Evolutionary conservation across 371 early-diverging fungal genomes (phyloP).

Genomic region (Blyttiomyces sp.): DNA sequence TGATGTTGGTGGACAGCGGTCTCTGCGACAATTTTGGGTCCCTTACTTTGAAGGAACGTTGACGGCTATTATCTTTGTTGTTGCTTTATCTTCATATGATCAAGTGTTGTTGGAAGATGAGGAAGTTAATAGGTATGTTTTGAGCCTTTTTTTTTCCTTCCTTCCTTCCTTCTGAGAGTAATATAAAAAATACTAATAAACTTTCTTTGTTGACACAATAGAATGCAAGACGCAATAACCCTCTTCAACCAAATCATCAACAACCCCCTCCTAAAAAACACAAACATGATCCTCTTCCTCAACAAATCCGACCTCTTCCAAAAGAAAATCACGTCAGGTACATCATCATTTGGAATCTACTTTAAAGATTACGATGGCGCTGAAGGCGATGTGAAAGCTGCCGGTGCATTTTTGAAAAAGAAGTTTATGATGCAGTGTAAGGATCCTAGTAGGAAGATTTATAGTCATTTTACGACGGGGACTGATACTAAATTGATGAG

Average conservation of each 20-base stretch:
- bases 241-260: conserved; percentile 76
- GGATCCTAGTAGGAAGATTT: not conserved
- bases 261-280: conserved; percentile 61
- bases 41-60: conserved; percentile 89
- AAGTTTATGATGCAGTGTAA: not conserved
- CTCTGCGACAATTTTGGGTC: conserved; percentile 87
- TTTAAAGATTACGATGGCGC: conserved; percentile 40
- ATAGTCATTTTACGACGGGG: not conserved
- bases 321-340: conserved; percentile 41
- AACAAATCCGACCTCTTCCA: conserved; percentile 73
- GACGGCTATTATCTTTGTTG: conserved; percentile 92
- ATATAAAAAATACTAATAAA: not conserved
- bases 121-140: conserved; percentile 34
- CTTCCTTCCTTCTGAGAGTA: not conserved
- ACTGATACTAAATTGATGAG: not conserved
- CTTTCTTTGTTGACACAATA: conserved; percentile 1
- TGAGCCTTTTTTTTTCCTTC: not conserved
- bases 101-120: conserved; percentile 96
- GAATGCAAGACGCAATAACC: conserved; percentile 42
- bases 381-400: not conserved
- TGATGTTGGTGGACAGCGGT: conserved; percentile 50
- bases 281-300: conserved; percentile 66
- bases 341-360: conserved; percentile 28
- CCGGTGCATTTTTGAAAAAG: not conserved
- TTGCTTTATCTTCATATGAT: conserved; percentile 93